Percentiles rank a stretch among this genome's conserved stretches.
These are phyloP conservation scores for Elsinoe perseae DNA, from an alignment of 2,329 filamentous ascomycete genomes.

Conservation along the genomic window DNA sequence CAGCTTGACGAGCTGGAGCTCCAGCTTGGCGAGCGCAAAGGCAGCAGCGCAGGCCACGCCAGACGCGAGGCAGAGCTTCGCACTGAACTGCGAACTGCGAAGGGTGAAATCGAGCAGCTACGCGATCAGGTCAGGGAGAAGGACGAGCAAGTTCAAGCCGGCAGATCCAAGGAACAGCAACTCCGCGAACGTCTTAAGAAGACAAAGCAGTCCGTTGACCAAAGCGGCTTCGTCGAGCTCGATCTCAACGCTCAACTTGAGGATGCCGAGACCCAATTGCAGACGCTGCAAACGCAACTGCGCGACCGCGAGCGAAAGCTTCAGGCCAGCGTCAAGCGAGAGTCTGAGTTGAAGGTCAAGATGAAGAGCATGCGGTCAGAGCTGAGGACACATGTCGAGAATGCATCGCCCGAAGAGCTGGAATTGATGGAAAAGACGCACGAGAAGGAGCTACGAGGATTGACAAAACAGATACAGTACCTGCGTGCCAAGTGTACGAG, in stretches of 20 bases:
- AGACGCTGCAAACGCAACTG: constrained; percentile 32
- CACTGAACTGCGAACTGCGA: constrained; percentile 29
- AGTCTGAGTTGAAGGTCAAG: constrained; percentile 31
- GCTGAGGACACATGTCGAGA: constrained; percentile 24
- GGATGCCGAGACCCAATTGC: constrained; percentile 35
- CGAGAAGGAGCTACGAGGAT: constrained; percentile 67
- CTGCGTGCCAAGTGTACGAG: constrained; percentile 73
- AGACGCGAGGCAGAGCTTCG: constrained; percentile 35
- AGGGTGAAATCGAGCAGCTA: constrained; percentile 27
- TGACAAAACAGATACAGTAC: constrained; percentile 86
- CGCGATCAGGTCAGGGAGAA: constrained; percentile 38
- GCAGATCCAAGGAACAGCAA: constrained; percentile 37
- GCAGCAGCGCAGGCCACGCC: constrained; percentile 30
- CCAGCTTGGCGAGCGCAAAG: constrained; percentile 42
- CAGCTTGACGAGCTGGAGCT: constrained; percentile 31
- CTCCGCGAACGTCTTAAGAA: constrained; percentile 28
- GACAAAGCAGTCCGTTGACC: constrained; percentile 21
- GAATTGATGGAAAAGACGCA: constrained; percentile 62
- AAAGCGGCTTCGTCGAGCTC: constrained; percentile 31
- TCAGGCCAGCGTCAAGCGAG: constrained; percentile 26
- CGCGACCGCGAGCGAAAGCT: constrained; percentile 27
- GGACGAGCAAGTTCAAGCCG: constrained; percentile 30
- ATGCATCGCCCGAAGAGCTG: constrained; percentile 32
- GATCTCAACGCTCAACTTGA: constrained; percentile 33
- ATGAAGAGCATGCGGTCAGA: constrained; percentile 24